phyloP scores from a whole-genome alignment of 2,329 filamentous ascomycete genomes.

The Trichoderma arundinaceum region DNA sequence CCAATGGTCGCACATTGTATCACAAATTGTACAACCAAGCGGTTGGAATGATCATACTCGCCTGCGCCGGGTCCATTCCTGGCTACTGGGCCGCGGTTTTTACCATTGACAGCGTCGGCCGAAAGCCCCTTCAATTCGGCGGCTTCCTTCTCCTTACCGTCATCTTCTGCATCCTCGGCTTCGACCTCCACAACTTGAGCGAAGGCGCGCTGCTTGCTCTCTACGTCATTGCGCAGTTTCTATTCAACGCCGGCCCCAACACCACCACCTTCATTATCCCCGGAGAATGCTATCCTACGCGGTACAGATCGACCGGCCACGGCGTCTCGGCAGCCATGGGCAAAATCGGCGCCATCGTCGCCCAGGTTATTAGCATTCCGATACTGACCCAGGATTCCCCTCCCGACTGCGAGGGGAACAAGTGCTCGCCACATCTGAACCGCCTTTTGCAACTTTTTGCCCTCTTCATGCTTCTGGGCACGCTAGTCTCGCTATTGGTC shows the following conservation, averaged over 20 bases:
- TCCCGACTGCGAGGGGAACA: constrained; percentile 54
- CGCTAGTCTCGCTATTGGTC: constrained; percentile 71
- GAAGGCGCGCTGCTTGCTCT: constrained; percentile 60
- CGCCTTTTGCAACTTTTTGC: constrained; percentile 80
- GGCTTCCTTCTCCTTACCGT: constrained; percentile 67
- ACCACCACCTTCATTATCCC: constrained; percentile 70
- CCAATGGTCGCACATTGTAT: constrained; percentile 67
- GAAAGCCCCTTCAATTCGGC: constrained; percentile 74
- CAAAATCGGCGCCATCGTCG: constrained; percentile 71
- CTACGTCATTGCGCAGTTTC: constrained; percentile 69
- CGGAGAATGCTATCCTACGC: constrained; percentile 68
- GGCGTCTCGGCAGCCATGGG: constrained; percentile 70
- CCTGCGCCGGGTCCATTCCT: constrained; percentile 77
- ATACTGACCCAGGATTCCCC: constrained; percentile 63
- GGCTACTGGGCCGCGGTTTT: constrained; percentile 81
- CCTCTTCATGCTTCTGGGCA: constrained; percentile 78
- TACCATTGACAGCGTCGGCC: constrained; percentile 75
- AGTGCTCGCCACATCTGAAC: constrained; percentile 66
- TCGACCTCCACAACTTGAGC: constrained; percentile 58
- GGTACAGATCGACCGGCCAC: constrained; percentile 67
- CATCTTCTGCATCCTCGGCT: constrained; percentile 67
- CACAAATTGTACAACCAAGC: constrained; percentile 73
- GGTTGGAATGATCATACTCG: constrained; percentile 76
- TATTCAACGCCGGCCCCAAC: constrained; percentile 71
- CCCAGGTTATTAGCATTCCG: constrained; percentile 68